Base-by-base conservation (phyloP, 2,329 filamentous ascomycete species). In the Fusarium proliferatum region DNA sequence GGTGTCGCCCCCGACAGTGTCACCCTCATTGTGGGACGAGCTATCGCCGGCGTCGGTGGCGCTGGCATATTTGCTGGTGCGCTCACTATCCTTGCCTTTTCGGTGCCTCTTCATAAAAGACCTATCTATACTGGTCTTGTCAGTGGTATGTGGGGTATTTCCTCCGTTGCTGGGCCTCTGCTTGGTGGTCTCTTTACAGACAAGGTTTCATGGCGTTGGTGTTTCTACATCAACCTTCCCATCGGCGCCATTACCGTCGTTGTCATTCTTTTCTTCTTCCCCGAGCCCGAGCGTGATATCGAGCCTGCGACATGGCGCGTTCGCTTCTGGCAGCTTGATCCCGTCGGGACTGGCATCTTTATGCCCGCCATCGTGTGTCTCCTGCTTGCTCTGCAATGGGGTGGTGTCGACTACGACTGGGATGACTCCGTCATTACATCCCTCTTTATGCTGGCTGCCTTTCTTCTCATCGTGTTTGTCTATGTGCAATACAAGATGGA, bases 331-430 rank as follows among this genome's bases (percentile, higher is more conserved):
- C 74, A 79, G 41, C 71, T 81, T 5, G 80, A 82, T 53, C 77
- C 79, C 23, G 67, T 81, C 10, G 81, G 81, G 15, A 80, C 78
- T 6, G 63, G 67, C 19, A 72, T 82, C 9, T 81, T 82, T 36
- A 77, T 80, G 73, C 80, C 80, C 1, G 76, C 83, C 19, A 80
- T 87, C 12, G 78, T 87, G 26, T 88, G 84, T 69, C 80, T 87
- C 23, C 75, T 88, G 0, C 79, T 88, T 1, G 86, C 86, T n/a
- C 79, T 89, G 10, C 85, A 88, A 65, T 88, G 85, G 85, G 84
- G 84, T 33, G 84, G 84, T 12, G 78, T 78, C 38, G 81, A 79
- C 58, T 83, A 84, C 46, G 64, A 71, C 9, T 81, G 76, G 79
- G 70, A 52, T 55, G 67, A 71, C 59, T 73, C 64, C 23, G 69